A percentile compares a stretch with the other conserved stretches of the same genome.
Conservation (phyloP, 2,329 filamentous ascomycete genomes). For the Ceratocystiopsis sp. region DNA sequence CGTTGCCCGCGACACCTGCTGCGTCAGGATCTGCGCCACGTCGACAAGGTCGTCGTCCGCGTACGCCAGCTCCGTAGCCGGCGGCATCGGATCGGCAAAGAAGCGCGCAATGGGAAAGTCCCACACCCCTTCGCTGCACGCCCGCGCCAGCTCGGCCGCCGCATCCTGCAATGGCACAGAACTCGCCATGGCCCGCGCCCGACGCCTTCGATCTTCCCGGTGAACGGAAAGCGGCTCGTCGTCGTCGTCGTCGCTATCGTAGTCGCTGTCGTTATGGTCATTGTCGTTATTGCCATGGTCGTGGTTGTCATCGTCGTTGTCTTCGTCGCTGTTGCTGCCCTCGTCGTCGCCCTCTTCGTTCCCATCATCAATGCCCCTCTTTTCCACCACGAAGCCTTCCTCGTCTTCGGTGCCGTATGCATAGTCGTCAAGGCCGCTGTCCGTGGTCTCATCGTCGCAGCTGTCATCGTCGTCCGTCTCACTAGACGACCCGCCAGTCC, state of each 20-base stretch:
- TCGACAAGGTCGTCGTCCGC: slow-evolving; percentile 46
- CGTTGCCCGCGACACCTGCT: slow-evolving; percentile 36
- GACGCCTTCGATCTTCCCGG: slow-evolving; percentile 25
- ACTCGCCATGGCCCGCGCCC: slow-evolving; percentile 18
- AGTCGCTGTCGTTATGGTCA: slow-evolving; percentile 17
- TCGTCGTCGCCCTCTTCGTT: too few relatives aligned
- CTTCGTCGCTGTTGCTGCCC: neutral
- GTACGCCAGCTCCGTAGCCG: slow-evolving; percentile 25
- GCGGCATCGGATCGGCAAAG: slow-evolving; percentile 42
- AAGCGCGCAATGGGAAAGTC: slow-evolving; percentile 36
- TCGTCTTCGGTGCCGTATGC: too few relatives aligned
- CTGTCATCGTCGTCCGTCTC: slow-evolving; percentile 25
- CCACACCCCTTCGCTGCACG: slow-evolving; percentile 29
- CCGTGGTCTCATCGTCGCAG: slow-evolving; percentile 22
- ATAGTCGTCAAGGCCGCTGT: neutral
- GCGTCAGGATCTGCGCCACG: slow-evolving; percentile 53
- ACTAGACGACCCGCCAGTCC: neutral
- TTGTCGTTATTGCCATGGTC: slow-evolving; percentile 15
- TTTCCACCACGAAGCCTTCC: too few relatives aligned
- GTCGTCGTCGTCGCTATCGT: slow-evolving; percentile 39
- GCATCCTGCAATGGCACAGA: slow-evolving; percentile 25
- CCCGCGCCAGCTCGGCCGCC: slow-evolving; percentile 30
- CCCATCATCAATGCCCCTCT: too few relatives aligned
- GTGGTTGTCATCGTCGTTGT: neutral
- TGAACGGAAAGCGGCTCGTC: slow-evolving; percentile 34